Evolutionary conservation across 2,329 filamentous ascomycete species (phyloP), one percentile per base, ranked within the genome.

Genomic region (Ascochyta rabiei): DNA sequence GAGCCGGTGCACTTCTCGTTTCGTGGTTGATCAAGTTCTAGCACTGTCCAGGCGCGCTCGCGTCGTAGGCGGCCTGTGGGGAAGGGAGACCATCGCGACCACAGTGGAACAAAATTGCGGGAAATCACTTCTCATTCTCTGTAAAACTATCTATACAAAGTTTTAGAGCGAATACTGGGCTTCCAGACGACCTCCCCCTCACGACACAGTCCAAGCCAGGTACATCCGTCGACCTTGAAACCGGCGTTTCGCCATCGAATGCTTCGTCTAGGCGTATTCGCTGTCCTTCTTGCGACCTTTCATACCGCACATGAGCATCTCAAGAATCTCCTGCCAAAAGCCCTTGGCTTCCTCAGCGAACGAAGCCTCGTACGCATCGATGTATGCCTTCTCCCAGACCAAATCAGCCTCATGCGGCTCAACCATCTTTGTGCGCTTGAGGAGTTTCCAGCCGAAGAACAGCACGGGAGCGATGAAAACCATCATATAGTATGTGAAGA

Each of bases 371-470:
- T 71, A 69, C 7, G 71, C 77, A 64, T 80, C 78, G 43, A 80
- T 62, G 18, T 73, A 70, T 6, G 73, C 72, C 68, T 79, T 79
- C 13, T 78, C 77, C 49, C 74, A 76, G 52, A 74, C 73, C 34
- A 80, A 68, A 62, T 80, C 78, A 13, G 70, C 72, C 49, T 79
- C 74, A 1, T 45, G 59, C 16, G 71, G 48, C 50, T 69, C 72
- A 58, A 79, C 64, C 21, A 75, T 71, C 34, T 81, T 82, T 0
- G 87, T 89, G 63, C 83, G 80, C 65, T 87, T 88, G 66, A 81
- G 73, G 31, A 86, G 71, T 68, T 90, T 90, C 79, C 26, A 84
- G 50, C 66, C 83, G 89, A n/a, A 81, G 75, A 24, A 72, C 68
- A 18, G 76, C 50, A 68, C 48, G 43, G 55, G 71, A 51, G 44